These are phyloP conservation scores for Akanthomyces uredinophilus DNA, from an alignment of 2,329 filamentous ascomycete genomes.

Conservation along the genomic window DNA sequence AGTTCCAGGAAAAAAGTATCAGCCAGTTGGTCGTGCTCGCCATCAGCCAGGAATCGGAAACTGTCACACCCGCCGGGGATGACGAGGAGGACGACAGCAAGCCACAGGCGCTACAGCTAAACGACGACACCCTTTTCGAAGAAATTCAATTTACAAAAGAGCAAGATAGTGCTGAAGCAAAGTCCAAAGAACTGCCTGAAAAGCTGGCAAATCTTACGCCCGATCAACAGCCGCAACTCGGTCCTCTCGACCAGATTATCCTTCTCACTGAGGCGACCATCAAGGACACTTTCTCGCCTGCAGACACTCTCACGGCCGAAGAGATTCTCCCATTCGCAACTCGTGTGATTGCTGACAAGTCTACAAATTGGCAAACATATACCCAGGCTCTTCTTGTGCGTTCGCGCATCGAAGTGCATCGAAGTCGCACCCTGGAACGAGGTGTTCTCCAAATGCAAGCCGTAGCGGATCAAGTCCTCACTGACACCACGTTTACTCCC, in stretches of 20 bases:
- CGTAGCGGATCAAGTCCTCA: conserved; percentile 89
- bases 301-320: conserved; percentile 83
- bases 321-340: conserved; percentile 89
- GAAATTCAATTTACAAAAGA: conserved; percentile 71
- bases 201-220: conserved; percentile 63
- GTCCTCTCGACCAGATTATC: conserved; percentile 83
- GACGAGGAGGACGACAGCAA: conserved; percentile 26
- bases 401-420: conserved; percentile 83
- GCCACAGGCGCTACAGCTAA: conserved; percentile 70
- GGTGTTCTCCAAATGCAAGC: conserved; percentile 90
- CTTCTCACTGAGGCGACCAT: conserved; percentile 83
- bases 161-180: conserved; percentile 34
- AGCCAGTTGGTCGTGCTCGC: conserved; percentile 91
- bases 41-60: conserved; percentile 54
- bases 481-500: conserved; percentile 58
- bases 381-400: conserved; percentile 88
- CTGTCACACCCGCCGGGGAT: conserved; percentile 9
- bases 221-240: conserved; percentile 74
- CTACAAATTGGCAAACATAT: conserved; percentile 96
- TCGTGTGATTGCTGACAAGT: conserved; percentile 80
- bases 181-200: conserved; percentile 47
- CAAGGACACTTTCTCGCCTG: conserved; percentile 79
- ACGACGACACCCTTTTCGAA: conserved; percentile 91
- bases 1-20: conserved; percentile 70
- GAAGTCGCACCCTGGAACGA: conserved; percentile 80